phyloP scores from a whole-genome alignment of 257 asterid species.

The Petunia axillaris region DNA sequence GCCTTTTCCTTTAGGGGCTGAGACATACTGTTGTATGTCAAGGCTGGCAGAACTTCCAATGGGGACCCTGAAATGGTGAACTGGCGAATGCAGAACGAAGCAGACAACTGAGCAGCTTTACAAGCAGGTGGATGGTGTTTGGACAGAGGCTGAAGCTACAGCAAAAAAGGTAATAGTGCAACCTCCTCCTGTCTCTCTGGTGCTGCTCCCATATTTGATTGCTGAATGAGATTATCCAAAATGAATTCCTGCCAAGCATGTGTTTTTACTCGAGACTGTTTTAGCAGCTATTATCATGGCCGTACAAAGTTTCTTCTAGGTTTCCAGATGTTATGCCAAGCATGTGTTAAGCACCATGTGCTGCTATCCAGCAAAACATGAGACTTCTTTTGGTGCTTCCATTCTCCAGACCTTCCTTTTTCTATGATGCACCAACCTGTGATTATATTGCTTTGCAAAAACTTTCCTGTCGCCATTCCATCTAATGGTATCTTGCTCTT shows the following conservation, averaged over 20 bases:
- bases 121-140: conserved; percentile 90
- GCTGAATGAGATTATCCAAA: conserved; percentile 7
- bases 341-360: background rate
- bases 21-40: conserved; percentile 99
- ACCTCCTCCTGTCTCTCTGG: conserved; percentile 6
- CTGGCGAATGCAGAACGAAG: conserved; percentile 99
- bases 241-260: background rate
- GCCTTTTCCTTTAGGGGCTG: conserved; percentile 62
- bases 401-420: background rate
- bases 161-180: conserved; percentile 72
- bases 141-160: conserved; percentile 89
- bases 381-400: background rate
- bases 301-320: background rate
- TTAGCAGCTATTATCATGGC: background rate
- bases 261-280: background rate
- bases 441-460: background rate
- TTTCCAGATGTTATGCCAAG: background rate
- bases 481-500: background rate
- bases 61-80: conserved; percentile 93
- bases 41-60: conserved; percentile 90
- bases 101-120: conserved; percentile 92
- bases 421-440: no score
- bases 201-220: background rate
- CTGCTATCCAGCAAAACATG: background rate
- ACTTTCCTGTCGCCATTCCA: background rate